A percentile compares a stretch with the other conserved stretches of the same genome.
Conservation (phyloP, 2,329 filamentous ascomycete genomes). For the Penicillium corylophilum region DNA sequence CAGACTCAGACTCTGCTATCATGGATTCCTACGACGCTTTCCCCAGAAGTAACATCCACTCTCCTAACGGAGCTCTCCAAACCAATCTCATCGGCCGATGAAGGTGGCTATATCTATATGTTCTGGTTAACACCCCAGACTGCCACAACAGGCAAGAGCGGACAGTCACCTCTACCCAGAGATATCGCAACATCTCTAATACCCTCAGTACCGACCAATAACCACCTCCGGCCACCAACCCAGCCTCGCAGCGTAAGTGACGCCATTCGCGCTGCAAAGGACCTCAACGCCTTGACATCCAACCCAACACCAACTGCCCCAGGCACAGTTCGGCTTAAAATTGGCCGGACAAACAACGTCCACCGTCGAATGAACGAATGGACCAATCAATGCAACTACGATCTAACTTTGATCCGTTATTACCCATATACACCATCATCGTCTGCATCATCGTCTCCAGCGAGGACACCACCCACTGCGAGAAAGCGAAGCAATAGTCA, state of each 20-base stretch:
- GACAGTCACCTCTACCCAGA: constrained; percentile 52
- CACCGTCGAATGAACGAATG: constrained; percentile 89
- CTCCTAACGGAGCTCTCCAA: constrained; percentile 75
- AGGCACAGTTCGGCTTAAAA: constrained; percentile 67
- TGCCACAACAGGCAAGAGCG: constrained; percentile 30
- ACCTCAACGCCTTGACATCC: constrained; percentile 31
- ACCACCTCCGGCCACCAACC: constrained; percentile 18
- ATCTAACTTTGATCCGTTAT: constrained; percentile 81
- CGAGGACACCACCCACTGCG: constrained; percentile 2
- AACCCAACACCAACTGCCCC: constrained; percentile 33
- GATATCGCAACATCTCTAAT: constrained; percentile 62
- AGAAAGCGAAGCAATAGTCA: background rate
- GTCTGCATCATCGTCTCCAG: constrained; percentile 19
- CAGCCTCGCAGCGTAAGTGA: constrained; percentile 36
- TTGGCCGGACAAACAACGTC: constrained; percentile 73
- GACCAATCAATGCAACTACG: constrained; percentile 88
- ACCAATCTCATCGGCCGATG: constrained; percentile 70
- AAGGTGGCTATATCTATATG: constrained; percentile 95
- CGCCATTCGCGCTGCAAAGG: constrained; percentile 38
- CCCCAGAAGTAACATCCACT: constrained; percentile 66
- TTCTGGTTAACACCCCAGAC: constrained; percentile 85
- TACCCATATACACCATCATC: constrained; percentile 68
- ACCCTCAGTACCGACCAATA: constrained; percentile 42
- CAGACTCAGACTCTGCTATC: constrained; percentile 54
- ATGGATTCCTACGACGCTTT: constrained; percentile 67